Conservation (phyloP, 1,284 basidiomycete genomes). For the Earliella scabrosa region DNA sequence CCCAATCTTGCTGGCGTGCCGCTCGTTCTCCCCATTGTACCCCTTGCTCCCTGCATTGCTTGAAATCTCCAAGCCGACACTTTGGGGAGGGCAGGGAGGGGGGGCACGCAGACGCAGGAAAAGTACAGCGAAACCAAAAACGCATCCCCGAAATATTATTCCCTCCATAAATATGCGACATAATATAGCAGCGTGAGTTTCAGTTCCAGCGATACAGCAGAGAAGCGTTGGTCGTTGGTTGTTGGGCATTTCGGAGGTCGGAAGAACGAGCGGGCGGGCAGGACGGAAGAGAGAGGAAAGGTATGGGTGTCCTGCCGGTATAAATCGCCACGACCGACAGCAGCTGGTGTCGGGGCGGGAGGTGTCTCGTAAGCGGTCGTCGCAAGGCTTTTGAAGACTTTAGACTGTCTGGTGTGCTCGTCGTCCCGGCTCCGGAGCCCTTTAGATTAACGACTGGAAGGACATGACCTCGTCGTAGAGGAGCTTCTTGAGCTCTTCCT, state of each 20-base stretch:
- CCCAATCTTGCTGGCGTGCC: too few species aligned
- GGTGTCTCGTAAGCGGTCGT: slow-evolving; percentile 5
- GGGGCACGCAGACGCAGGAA: neutral
- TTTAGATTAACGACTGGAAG: slow-evolving; percentile 62
- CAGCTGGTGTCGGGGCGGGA: neutral
- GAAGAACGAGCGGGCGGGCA: neutral
- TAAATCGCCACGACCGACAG: too few species aligned
- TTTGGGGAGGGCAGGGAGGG: too few species aligned
- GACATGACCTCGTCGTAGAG: slow-evolving; percentile 72
- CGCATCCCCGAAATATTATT: slow-evolving; percentile 7
- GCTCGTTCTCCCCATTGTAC: neutral
- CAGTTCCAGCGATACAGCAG: slow-evolving; percentile 6
- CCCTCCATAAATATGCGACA: slow-evolving; percentile 27
- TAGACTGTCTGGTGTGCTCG: too few species aligned
- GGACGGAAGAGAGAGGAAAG: neutral
- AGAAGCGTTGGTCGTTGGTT: too few species aligned
- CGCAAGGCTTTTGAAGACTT: neutral
- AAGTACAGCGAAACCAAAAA: neutral
- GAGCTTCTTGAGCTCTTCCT: slow-evolving; percentile 74
- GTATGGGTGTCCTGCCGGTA: neutral
- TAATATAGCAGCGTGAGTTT: slow-evolving; percentile 12
- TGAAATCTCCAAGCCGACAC: too few species aligned
- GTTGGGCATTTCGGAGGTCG: too few species aligned
- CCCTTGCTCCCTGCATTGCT: too few species aligned
- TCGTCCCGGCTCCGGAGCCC: too few species aligned